These are phyloP conservation scores for Cucurbita pepo DNA, from an alignment of 306 rosid species.

Conservation along the genomic window DNA sequence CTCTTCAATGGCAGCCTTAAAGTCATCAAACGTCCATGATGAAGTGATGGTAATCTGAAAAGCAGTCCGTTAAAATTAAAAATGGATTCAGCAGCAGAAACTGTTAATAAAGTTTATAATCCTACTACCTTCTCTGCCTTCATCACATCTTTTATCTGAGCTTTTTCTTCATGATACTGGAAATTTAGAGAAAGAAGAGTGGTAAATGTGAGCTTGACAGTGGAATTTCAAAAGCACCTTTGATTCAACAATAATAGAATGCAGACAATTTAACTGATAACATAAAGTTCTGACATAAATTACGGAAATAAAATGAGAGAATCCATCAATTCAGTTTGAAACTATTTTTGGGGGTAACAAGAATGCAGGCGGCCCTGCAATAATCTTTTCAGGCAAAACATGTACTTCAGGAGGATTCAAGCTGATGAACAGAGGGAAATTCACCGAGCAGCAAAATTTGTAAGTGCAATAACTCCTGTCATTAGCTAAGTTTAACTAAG, in stretches of 20 bases:
- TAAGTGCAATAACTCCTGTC: neutral
- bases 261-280: neutral
- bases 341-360: neutral
- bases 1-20: constrained; percentile 43
- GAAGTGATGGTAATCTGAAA: constrained; percentile 44
- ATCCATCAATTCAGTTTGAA: neutral
- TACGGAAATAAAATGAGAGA: neutral
- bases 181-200: neutral
- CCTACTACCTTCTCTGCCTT: constrained; percentile 75
- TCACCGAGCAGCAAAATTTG: neutral
- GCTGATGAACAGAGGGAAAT: neutral
- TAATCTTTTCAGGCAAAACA: neutral
- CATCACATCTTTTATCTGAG: constrained; percentile 54
- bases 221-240: neutral
- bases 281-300: neutral
- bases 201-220: neutral
- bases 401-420: neutral
- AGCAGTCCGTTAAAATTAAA: constrained; percentile 8
- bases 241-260: neutral
- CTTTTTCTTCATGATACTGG: constrained; percentile 83
- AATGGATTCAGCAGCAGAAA: neutral
- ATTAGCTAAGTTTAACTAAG: neutral
- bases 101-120: constrained; percentile 6
- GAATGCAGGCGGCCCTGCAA: neutral
- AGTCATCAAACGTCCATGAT: constrained; percentile 57